phyloP scores from a whole-genome alignment of 495 filamentous ascomycete genomes.

The Articulospora tetracladia region DNA sequence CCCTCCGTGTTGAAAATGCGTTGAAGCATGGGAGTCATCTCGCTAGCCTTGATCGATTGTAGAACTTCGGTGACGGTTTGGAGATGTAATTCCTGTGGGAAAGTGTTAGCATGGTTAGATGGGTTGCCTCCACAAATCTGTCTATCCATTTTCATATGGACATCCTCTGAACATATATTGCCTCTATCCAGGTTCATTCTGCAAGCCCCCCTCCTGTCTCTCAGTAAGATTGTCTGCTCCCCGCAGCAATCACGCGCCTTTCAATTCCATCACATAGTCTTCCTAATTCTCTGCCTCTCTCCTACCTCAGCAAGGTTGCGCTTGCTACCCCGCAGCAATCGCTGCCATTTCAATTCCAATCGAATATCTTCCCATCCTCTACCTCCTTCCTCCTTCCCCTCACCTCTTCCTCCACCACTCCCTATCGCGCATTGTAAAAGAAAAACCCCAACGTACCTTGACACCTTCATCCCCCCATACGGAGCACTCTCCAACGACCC shows the following conservation, averaged over 20 bases:
- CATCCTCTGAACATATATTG: background rate
- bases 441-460: constrained; percentile 49
- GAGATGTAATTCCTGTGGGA: constrained; percentile 64
- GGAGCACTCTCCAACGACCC: constrained; percentile 73
- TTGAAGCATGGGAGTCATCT: constrained; percentile 82
- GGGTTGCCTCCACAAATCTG: background rate
- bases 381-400: background rate
- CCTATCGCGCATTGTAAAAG: background rate
- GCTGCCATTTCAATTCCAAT: no score
- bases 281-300: background rate
- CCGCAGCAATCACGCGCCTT: no score
- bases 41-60: constrained; percentile 83
- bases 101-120: constrained; percentile 1
- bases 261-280: background rate
- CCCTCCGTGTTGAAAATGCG: constrained; percentile 67
- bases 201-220: background rate
- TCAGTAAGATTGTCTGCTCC: no score
- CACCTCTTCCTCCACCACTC: background rate
- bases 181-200: background rate
- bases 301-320: background rate
- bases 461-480: constrained; percentile 53
- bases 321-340: no score
- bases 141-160: no score
- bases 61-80: constrained; percentile 81
- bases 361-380: no score